Conservation (phyloP, 2,329 filamentous ascomycete genomes). For the Fusarium sp. region DNA sequence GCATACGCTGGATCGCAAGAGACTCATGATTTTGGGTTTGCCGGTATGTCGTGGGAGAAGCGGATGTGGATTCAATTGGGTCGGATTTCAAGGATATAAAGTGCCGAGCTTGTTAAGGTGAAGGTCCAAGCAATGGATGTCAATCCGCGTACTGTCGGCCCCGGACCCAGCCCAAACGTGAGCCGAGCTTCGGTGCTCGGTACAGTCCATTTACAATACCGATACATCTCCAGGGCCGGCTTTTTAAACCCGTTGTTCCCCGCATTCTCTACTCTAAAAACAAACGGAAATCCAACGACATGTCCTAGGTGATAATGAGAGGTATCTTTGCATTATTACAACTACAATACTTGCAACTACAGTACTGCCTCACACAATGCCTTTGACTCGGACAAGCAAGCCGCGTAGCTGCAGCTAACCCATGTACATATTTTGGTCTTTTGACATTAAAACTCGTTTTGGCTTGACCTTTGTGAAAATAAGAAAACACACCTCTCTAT, state of each 20-base stretch:
- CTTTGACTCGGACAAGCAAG: slow-evolving; percentile 31
- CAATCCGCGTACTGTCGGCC: slow-evolving; percentile 52
- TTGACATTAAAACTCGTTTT: slow-evolving; percentile 56
- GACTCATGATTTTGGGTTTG: slow-evolving; percentile 49
- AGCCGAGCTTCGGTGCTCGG: slow-evolving; percentile 41
- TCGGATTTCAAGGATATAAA: slow-evolving; percentile 21
- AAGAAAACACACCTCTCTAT: slow-evolving; percentile 56
- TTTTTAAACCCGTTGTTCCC: slow-evolving; percentile 28
- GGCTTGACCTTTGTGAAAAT: slow-evolving; percentile 54
- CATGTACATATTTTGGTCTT: slow-evolving; percentile 53
- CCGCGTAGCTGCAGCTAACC: slow-evolving; percentile 18
- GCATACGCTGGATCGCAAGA: slow-evolving; percentile 56
- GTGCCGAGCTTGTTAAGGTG: slow-evolving; percentile 19
- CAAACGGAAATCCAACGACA: background rate
- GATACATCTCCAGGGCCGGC: slow-evolving; percentile 11
- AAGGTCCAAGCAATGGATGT: slow-evolving; percentile 30
- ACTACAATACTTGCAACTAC: slow-evolving; percentile 41
- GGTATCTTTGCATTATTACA: slow-evolving; percentile 37
- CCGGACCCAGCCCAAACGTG: slow-evolving; percentile 44
- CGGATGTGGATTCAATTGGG: slow-evolving; percentile 16
- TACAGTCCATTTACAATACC: slow-evolving; percentile 16
- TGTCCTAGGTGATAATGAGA: slow-evolving; percentile 8
- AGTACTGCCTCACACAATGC: slow-evolving; percentile 26
- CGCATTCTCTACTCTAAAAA: slow-evolving; percentile 10
- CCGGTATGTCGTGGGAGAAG: slow-evolving; percentile 5